Evolutionary conservation across 2,329 filamentous ascomycete species (phyloP).

Genomic region (Pseudocercospora fijiensis): DNA sequence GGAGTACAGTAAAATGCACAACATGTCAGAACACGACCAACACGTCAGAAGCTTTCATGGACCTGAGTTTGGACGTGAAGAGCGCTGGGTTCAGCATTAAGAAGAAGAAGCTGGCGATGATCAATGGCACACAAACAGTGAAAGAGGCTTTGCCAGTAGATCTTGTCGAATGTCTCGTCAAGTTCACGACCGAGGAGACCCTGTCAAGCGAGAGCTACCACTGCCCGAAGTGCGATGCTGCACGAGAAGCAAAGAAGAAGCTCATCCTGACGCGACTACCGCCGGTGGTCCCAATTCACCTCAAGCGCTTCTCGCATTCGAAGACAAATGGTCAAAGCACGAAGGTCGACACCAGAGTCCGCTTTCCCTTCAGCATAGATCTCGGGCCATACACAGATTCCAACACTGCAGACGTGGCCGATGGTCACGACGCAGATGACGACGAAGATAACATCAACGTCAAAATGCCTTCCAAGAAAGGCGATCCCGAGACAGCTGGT

Average conservation of each 20-base stretch:
- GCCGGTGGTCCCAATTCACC: conserved; percentile 84
- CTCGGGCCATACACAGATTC: conserved; percentile 70
- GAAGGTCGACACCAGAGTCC: conserved; percentile 84
- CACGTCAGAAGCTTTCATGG: conserved; percentile 84
- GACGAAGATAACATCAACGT: conserved; percentile 24
- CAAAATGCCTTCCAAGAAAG: conserved; percentile 17
- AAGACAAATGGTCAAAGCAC: conserved; percentile 68
- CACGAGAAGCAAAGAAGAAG: conserved; percentile 77
- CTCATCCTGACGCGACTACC: conserved; percentile 81
- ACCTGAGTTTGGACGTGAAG: conserved; percentile 85
- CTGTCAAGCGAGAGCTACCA: conserved; percentile 73
- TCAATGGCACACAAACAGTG: conserved; percentile 40
- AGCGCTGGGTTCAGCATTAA: conserved; percentile 58
- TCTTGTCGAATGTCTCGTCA: conserved; percentile 67
- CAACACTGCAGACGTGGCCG: conserved; percentile 42
- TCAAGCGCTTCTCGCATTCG: conserved; percentile 59
- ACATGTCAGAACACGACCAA: conserved; percentile 80
- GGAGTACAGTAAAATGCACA: conserved; percentile 86
- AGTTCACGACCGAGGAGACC: conserved; percentile 83
- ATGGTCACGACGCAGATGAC: conserved; percentile 20
- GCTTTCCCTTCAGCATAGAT: conserved; percentile 82
- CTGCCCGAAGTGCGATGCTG: conserved; percentile 73
- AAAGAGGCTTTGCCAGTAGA: conserved; percentile 41
- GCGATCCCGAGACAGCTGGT: conserved; percentile 9
- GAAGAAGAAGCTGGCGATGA: conserved; percentile 56